Evolutionary conservation across 805 yeast genomes (phyloP).

Genomic region (Nakazawaea anatomiae): DNA sequence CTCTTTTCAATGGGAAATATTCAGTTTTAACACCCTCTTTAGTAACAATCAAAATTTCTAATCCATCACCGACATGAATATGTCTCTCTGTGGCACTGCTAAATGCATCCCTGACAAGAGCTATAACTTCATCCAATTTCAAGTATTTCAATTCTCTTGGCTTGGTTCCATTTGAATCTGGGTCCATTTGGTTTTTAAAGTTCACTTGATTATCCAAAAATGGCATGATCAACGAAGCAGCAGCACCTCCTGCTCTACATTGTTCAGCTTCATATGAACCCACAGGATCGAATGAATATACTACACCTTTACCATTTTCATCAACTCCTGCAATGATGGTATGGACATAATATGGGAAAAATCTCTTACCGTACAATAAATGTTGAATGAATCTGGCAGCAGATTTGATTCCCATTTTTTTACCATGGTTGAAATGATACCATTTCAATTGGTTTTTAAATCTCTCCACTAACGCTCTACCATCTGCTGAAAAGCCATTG

Average conservation of each 20-base stretch:
- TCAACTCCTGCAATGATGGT: constrained; percentile 94
- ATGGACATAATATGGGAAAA: constrained; percentile 95
- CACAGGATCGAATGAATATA: constrained; percentile 95
- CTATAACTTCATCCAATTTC: constrained; percentile 76
- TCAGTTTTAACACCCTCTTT: constrained; percentile 88
- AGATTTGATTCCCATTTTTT: constrained; percentile 57
- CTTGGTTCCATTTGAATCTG: constrained; percentile 63
- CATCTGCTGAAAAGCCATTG: constrained; percentile 96
- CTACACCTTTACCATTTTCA: constrained; percentile 87
- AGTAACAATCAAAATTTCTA: constrained; percentile 85
- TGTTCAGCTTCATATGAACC: constrained; percentile 97
- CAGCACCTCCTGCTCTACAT: constrained; percentile 97
- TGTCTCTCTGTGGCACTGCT: constrained; percentile 97
- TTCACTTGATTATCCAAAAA: constrained; percentile 96
- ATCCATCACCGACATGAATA: constrained; percentile 95
- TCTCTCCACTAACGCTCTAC: constrained; percentile 73
- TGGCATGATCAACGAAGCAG: constrained; percentile 94
- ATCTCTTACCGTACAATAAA: constrained; percentile 83
- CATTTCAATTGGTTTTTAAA: constrained; percentile 71
- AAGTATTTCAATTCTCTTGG: constrained; percentile 60
- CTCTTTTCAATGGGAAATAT: constrained; percentile 82
- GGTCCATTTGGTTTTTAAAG: constrained; percentile 87
- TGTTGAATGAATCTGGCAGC: constrained; percentile 93
- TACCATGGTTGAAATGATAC: constrained; percentile 89
- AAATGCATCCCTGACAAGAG: constrained; percentile 89